Evolutionary conservation across 2,329 filamentous ascomycete genomes (phyloP).

Genomic region (Fusarium anguioides): DNA sequence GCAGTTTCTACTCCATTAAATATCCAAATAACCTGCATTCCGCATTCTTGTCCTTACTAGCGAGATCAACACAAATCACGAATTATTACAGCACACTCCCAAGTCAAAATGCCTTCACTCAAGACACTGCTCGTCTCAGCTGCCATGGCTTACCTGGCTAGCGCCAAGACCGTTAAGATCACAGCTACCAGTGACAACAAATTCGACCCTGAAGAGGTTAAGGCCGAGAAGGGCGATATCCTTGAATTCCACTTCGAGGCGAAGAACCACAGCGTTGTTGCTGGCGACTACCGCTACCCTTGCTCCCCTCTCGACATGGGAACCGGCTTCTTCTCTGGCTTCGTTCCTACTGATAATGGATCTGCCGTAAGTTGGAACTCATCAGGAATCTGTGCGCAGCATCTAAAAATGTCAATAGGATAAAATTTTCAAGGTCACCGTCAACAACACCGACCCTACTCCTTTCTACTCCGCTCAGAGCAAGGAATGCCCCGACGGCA

Average conservation of each 20-base stretch:
- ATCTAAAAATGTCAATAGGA: constrained; percentile 39
- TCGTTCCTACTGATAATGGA: constrained; percentile 45
- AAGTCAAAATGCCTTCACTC: constrained; percentile 46
- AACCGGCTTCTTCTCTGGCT: constrained; percentile 54
- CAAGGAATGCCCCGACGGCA: constrained; percentile 52
- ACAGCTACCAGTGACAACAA: constrained; percentile 48
- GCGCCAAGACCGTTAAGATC: constrained; percentile 50
- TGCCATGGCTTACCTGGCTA: constrained; percentile 42
- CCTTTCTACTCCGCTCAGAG: constrained; percentile 55
- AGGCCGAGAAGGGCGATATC: constrained; percentile 49
- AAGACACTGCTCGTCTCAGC: constrained; percentile 42
- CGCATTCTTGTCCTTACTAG: not conserved
- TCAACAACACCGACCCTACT: constrained; percentile 49
- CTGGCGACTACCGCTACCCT: constrained; percentile 51
- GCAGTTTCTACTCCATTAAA: not conserved
- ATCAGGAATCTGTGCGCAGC: not conserved
- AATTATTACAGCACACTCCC: not conserved
- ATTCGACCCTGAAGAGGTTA: constrained; percentile 50
- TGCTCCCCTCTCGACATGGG: constrained; percentile 49
- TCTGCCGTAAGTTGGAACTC: constrained; percentile 42
- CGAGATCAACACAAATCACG: not conserved
- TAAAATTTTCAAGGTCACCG: constrained; percentile 51
- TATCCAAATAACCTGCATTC: not conserved
- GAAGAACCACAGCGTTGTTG: constrained; percentile 53
- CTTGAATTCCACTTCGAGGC: constrained; percentile 53